Base-by-base conservation (phyloP, 2,329 filamentous ascomycete species). In the Paracoccidioides lutzii region DNA sequence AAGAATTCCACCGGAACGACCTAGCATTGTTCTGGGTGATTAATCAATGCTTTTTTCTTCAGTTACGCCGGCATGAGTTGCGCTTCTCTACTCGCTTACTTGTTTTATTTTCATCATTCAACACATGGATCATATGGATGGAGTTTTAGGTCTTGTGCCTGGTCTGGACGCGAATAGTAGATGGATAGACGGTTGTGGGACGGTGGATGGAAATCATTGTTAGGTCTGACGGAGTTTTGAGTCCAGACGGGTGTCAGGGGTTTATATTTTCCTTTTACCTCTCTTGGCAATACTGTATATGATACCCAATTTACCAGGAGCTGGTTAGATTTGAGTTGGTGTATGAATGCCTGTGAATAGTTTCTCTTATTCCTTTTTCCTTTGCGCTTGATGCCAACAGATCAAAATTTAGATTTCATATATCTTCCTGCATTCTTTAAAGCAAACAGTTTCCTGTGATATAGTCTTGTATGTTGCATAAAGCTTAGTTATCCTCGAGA, bases 251-350 rank as follows among this genome's bases (percentile, higher is more conserved):
- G 6, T 3, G 12, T 35, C 33, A 30, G 43, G 9, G 10, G 12
- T 33, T 41, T 33, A 42, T 7, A 1, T 14, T 42, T 28, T 42
- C 42, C 9, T 30, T 30, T 43, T 38, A 51, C 14, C 28, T 35
- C 28, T 48, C 22, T 22, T 3, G 38, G 50, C 37, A 52, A 41
- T 41, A 33, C 54, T 56, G 54, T 56, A 52, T 10, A 33, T 33
- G 54, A 56, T 56, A 56, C 54, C 54, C 48, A 37, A 37, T 45
- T 35, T 35, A 46, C 50, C 2, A 5, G 22, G 49, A 33, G 33
- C 10, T 37, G 32, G 2, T 15, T 56, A 46, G n/a, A 38, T 15
- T 2, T 40, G 1, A 22, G 22, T 22, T 22, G 22, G 22, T 22
- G 22, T 22, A 22, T 22, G 22, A 22, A 22, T 22, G 22, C 2